These are phyloP conservation scores for Amylocarpus encephaloides DNA, from an alignment of 2,329 filamentous ascomycete genomes.

Conservation along the genomic window DNA sequence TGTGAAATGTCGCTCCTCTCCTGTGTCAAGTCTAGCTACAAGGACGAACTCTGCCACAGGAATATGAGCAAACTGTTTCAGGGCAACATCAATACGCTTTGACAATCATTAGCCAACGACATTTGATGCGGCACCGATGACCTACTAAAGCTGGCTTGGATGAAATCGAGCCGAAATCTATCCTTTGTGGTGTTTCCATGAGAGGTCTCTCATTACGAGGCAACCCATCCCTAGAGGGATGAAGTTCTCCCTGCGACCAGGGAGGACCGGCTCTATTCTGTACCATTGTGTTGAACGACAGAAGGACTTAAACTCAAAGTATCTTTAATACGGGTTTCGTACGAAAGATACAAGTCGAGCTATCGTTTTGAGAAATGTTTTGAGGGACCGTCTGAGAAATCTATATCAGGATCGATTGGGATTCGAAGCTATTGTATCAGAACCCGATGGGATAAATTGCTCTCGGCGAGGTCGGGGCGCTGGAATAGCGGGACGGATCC, in stretches of 20 bases:
- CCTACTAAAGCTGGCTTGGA: background rate
- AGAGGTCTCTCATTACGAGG: conserved; percentile 18
- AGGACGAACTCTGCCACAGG: conserved; percentile 25
- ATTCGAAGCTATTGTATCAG: conserved; percentile 24
- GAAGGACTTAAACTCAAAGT: conserved; percentile 1
- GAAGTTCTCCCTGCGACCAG: conserved; percentile 16
- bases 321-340: conserved; percentile 9
- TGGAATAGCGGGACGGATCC: conserved; percentile 11
- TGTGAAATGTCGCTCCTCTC: conserved; percentile 21
- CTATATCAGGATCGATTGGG: conserved; percentile 16
- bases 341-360: conserved; percentile 29
- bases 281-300: conserved; percentile 22
- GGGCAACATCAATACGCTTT: conserved; percentile 22
- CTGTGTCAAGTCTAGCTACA: conserved; percentile 21
- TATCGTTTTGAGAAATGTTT: conserved; percentile 29
- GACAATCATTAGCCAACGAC: conserved; percentile 4
- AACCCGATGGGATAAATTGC: conserved; percentile 11
- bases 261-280: conserved; percentile 12
- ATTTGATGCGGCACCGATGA: conserved; percentile 5
- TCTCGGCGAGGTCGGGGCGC: conserved; percentile 9
- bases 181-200: conserved; percentile 17
- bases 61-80: conserved; percentile 23
- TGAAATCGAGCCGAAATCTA: conserved; percentile 2
- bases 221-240: conserved; percentile 17
- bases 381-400: conserved; percentile 13